phyloP scores from a whole-genome alignment of 2,329 filamentous ascomycete genomes.

The Zarea fungicola region DNA sequence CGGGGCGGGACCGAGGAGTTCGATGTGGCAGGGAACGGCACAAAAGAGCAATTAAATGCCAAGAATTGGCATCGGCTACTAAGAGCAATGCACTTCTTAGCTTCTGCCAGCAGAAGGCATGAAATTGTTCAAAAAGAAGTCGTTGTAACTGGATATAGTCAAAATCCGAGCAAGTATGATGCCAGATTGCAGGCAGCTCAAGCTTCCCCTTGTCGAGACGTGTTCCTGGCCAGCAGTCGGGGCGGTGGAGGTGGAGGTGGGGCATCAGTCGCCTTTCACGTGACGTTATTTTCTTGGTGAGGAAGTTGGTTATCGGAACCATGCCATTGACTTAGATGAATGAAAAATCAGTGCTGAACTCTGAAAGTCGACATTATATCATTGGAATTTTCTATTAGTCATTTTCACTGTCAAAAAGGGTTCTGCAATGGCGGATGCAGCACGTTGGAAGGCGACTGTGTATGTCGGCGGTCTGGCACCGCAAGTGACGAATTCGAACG shows the following conservation, averaged over 20 bases:
- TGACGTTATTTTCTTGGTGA: slow-evolving; percentile 18
- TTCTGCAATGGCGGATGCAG: slow-evolving; percentile 66
- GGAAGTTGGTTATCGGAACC: neutral
- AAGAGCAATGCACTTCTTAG: slow-evolving; percentile 19
- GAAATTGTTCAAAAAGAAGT: slow-evolving; percentile 16
- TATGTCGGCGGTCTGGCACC: slow-evolving; percentile 87
- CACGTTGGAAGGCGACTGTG: slow-evolving; percentile 83
- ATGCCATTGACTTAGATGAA: neutral
- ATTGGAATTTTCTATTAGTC: neutral
- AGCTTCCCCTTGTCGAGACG: slow-evolving; percentile 22
- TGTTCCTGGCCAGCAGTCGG: slow-evolving; percentile 11
- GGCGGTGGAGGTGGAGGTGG: no score
- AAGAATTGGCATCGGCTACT: slow-evolving; percentile 18
- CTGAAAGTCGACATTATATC: neutral
- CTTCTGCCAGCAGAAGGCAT: slow-evolving; percentile 28
- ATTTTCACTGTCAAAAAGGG: neutral
- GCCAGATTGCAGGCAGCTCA: slow-evolving; percentile 40
- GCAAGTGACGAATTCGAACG: slow-evolving; percentile 65
- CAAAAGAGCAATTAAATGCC: slow-evolving; percentile 16
- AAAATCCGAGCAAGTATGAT: slow-evolving; percentile 29
- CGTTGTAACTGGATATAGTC: slow-evolving; percentile 11
- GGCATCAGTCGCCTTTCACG: slow-evolving; percentile 19
- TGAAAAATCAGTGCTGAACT: no score
- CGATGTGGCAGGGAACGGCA: slow-evolving; percentile 16
- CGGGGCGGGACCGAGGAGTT: slow-evolving; percentile 18